phyloP scores from a whole-genome alignment of 2,329 filamentous ascomycete genomes.

The Colletotrichum paranaense region DNA sequence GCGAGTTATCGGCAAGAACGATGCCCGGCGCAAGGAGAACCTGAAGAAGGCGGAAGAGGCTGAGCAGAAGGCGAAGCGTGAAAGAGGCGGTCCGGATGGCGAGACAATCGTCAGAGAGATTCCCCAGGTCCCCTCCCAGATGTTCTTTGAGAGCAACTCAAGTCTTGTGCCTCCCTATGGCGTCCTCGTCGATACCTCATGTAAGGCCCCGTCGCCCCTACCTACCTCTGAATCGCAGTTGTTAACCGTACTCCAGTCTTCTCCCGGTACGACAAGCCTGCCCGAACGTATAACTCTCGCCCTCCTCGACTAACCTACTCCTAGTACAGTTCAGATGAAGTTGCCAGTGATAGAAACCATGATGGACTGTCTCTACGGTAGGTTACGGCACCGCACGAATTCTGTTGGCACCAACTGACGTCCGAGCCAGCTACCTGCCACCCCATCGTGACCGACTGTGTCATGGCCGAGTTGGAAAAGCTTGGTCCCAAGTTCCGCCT shows the following conservation, averaged over 20 bases:
- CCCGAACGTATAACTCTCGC: background rate
- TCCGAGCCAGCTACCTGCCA: conserved; percentile 76
- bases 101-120: conserved; percentile 69
- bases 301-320: background rate
- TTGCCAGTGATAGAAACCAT: conserved; percentile 87
- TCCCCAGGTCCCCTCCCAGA: conserved; percentile 81
- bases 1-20: conserved; percentile 83
- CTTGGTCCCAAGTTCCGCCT: conserved; percentile 82
- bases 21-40: conserved; percentile 86
- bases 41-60: conserved; percentile 70
- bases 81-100: conserved; percentile 63
- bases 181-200: conserved; percentile 78
- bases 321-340: conserved; percentile 83
- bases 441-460: conserved; percentile 82
- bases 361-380: conserved; percentile 86
- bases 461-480: conserved; percentile 15
- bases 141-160: conserved; percentile 92
- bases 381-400: background rate
- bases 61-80: conserved; percentile 65
- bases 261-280: background rate
- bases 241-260: background rate
- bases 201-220: background rate
- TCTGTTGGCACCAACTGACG: background rate
- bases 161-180: conserved; percentile 85
- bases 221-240: background rate